phyloP scores from a whole-genome alignment of 2,329 filamentous ascomycete genomes.

The Alternaria incomplexa region DNA sequence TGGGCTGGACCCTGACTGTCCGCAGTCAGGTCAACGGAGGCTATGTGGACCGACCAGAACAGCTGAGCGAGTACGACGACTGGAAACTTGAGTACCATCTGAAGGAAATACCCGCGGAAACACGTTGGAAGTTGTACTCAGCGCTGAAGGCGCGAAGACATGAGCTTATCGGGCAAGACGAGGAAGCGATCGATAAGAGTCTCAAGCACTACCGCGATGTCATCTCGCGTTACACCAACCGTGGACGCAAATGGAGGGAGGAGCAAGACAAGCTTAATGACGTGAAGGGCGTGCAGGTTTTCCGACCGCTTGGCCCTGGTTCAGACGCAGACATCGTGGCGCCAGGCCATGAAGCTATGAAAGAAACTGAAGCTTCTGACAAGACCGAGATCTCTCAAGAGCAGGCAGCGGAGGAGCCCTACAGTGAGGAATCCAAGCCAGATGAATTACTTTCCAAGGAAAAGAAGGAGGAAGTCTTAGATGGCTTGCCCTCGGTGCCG shows the following conservation, averaged over 20 bases:
- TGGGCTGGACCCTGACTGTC: slow-evolving; percentile 75
- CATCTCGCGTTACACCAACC: slow-evolving; percentile 56
- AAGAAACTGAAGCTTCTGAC: neutral
- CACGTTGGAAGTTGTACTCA: slow-evolving; percentile 28
- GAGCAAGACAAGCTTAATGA: slow-evolving; percentile 61
- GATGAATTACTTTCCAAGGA: slow-evolving; percentile 2
- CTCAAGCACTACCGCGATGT: slow-evolving; percentile 53
- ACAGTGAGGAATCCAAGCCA: neutral
- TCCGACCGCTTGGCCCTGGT: slow-evolving; percentile 39
- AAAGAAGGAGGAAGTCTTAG: slow-evolving; percentile 4
- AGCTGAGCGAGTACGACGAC: slow-evolving; percentile 53
- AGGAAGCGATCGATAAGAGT: slow-evolving; percentile 48
- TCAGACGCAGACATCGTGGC: slow-evolving; percentile 16
- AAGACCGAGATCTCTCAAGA: neutral
- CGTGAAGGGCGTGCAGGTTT: slow-evolving; percentile 48
- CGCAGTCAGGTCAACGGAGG: slow-evolving; percentile 74
- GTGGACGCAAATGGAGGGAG: slow-evolving; percentile 66
- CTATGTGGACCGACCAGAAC: slow-evolving; percentile 66
- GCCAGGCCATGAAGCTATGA: neutral
- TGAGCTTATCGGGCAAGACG: slow-evolving; percentile 47
- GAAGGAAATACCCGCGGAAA: slow-evolving; percentile 56
- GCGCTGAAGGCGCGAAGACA: slow-evolving; percentile 62
- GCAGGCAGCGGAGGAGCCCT: neutral
- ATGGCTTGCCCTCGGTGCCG: slow-evolving; percentile 5
- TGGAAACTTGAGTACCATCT: slow-evolving; percentile 85